Conservation (phyloP, 306 rosid genomes). For the Cicer cuneatum region DNA sequence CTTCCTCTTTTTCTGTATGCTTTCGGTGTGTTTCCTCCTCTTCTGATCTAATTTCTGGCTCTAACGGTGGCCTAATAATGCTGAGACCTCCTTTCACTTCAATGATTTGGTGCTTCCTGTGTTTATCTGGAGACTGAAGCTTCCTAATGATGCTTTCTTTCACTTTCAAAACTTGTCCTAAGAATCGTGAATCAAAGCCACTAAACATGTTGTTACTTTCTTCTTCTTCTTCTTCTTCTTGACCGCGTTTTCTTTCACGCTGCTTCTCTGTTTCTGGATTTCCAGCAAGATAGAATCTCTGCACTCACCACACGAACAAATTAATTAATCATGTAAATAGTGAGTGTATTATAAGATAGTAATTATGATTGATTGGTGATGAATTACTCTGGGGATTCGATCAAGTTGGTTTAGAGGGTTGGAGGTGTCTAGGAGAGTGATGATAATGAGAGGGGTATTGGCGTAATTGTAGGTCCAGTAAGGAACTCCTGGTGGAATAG, state of each 20-base stretch:
- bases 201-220: conserved; percentile 36
- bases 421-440: conserved; percentile 37
- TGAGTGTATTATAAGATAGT: neutral
- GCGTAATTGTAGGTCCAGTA: conserved; percentile 46
- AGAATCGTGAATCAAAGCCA: conserved; percentile 26
- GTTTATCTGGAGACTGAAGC: conserved; percentile 9
- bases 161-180: conserved; percentile 19
- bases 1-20: neutral
- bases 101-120: conserved; percentile 23
- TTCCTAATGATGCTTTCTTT: neutral
- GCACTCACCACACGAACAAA: neutral
- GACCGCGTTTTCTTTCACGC: neutral
- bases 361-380: neutral
- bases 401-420: conserved; percentile 38
- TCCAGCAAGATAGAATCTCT: conserved; percentile 50
- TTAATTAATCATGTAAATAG: neutral
- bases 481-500: conserved; percentile 42
- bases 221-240: neutral
- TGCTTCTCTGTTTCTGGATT: conserved; percentile 31
- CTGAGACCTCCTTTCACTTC: conserved; percentile 37
- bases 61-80: conserved; percentile 16
- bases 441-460: conserved; percentile 26
- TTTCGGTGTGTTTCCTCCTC: neutral
- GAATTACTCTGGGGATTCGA: conserved; percentile 35
- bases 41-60: neutral